Base-by-base conservation (phyloP, 2,329 filamentous ascomycete species). In the Microdochium trichocladiopsis region DNA sequence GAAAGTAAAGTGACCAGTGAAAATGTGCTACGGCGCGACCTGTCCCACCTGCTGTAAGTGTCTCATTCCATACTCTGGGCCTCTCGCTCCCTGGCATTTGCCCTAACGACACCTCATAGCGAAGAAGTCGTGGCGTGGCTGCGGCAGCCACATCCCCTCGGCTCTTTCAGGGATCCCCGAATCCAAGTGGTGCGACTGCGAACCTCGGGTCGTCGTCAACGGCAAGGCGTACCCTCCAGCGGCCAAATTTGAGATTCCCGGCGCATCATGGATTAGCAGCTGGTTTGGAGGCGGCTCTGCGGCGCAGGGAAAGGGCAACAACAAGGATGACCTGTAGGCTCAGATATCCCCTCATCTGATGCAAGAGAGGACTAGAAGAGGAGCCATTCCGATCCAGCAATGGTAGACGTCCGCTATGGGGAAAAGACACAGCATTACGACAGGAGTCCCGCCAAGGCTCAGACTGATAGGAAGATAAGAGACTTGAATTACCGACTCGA, bases 41-140 rank as follows among this genome's bases (percentile, higher is more conserved):
- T 60, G 56, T 33, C 36, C 57, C 37, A 56, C 55, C 9, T 61
- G 58, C 55, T 58, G 56, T 58, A 48, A 53, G 58, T 58, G 11
- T 16, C 22, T 5, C 16, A 25, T 14, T 22, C 28, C 2, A 37
- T n/a, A 2, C 12, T 24, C 4, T 4, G 24, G 48, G 6, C 16
- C 25, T 22, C 11, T n/a, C n/a, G n/a, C n/a, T n/a, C n/a, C n/a
- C n/a, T n/a, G n/a, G n/a, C n/a, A n/a, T n/a, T n/a, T n/a, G n/a
- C n/a, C n/a, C n/a, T 9, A 31, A 4, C 16, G 18, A 24, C 47
- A 25, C 49, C 41, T 36, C 21, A 33, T 53, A 78, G 75, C 71
- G 25, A 77, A 75, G 62, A 69, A 72, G 58, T 62, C 74, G 24
- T 78, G 75, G 75, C 71, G 73, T 55, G 75, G 75, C 55, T 78